Evolutionary conservation across 2,329 filamentous ascomycete genomes (phyloP).

Genomic region (Talaromyces piceae): DNA sequence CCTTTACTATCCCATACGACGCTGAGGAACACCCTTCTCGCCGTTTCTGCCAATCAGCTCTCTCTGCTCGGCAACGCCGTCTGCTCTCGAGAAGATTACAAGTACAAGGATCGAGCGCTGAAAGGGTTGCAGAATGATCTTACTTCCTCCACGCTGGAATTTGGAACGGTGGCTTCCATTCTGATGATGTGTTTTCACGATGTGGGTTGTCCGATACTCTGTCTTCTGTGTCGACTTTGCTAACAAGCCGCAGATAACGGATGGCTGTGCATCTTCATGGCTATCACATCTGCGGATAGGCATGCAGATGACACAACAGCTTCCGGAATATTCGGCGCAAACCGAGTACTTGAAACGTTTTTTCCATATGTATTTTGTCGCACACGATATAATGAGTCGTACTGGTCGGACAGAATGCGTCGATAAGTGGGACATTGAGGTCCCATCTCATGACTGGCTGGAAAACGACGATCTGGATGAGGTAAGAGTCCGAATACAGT

Average conservation of each 20-base stretch:
- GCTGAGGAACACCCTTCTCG: slow-evolving; percentile 20
- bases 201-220: slow-evolving; percentile 10
- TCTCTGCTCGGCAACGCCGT: slow-evolving; percentile 18
- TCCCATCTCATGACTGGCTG: slow-evolving; percentile 14
- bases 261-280: slow-evolving; percentile 26
- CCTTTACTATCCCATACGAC: slow-evolving; percentile 13
- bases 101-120: slow-evolving; percentile 21
- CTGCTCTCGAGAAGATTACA: slow-evolving; percentile 18
- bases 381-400: slow-evolving; percentile 27
- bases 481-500: slow-evolving; percentile 10
- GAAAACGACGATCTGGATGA: slow-evolving; percentile 19
- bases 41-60: slow-evolving; percentile 24
- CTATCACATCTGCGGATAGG: slow-evolving; percentile 24
- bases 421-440: slow-evolving; percentile 4
- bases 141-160: slow-evolving; percentile 12
- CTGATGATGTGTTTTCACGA: slow-evolving; percentile 30
- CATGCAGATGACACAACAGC: slow-evolving; percentile 18
- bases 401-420: slow-evolving; percentile 12
- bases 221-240: not conserved
- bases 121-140: slow-evolving; percentile 19
- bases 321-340: slow-evolving; percentile 11
- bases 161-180: slow-evolving; percentile 22
- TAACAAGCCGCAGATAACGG: slow-evolving; percentile 19
- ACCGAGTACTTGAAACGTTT: slow-evolving; percentile 12
- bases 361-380: slow-evolving; percentile 24